Percentiles rank a stretch among this genome's conserved stretches.
Conservation (phyloP, 345 rosid genomes). For the Excoecaria cochinchinensis region DNA sequence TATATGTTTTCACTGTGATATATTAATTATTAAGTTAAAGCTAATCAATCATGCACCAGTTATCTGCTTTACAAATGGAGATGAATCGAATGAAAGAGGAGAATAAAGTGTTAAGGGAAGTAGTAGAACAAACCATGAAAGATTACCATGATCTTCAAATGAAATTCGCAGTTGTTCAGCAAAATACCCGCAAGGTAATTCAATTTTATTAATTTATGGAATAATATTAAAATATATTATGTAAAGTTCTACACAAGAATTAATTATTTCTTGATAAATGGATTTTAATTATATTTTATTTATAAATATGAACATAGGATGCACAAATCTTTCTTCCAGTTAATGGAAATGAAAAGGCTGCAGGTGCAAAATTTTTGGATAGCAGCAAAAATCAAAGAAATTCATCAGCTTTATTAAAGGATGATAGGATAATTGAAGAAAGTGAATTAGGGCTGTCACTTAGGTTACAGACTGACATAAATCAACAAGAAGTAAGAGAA, state of each 20-base stretch:
- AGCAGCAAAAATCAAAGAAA: background rate
- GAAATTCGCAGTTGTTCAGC: slow-evolving; percentile 43
- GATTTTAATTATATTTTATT: background rate
- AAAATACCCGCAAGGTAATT: slow-evolving; percentile 37
- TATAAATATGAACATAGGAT: slow-evolving; percentile 23
- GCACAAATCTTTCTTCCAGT: slow-evolving; percentile 38
- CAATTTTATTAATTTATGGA: too few relatives aligned
- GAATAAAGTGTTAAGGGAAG: slow-evolving; percentile 47
- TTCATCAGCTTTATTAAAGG: background rate
- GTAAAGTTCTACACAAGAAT: background rate
- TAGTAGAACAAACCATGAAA: slow-evolving; percentile 59
- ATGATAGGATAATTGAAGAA: background rate
- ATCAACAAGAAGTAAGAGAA: slow-evolving; percentile 8
- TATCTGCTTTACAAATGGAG: slow-evolving; percentile 47
- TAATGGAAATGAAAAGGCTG: slow-evolving; percentile 9
- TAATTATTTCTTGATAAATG: background rate
- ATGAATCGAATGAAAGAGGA: slow-evolving; percentile 61
- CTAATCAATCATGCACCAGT: slow-evolving; percentile 19
- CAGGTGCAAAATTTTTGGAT: slow-evolving; percentile 7
- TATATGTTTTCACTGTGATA: background rate
- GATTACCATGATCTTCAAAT: slow-evolving; percentile 52
- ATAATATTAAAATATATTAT: too few relatives aligned
- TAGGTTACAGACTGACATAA: slow-evolving; percentile 29
- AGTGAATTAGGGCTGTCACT: slow-evolving; percentile 50
- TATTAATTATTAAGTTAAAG: background rate